Conservation (phyloP, 2,329 filamentous ascomycete genomes). For the Hypomyces rosellus region DNA sequence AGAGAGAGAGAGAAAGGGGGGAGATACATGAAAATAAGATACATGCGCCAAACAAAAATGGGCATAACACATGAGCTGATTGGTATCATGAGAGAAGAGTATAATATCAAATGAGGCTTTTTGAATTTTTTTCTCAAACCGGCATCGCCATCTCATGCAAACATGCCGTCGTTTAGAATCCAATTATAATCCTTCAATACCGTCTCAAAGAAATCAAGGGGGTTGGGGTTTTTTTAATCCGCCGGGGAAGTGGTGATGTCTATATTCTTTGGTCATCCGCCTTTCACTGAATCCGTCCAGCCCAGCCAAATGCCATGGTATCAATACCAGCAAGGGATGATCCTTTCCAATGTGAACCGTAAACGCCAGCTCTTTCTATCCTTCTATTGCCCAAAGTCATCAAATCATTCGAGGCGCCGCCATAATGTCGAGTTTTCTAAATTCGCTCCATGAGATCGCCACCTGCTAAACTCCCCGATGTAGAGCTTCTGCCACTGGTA, state of each 20-base stretch:
- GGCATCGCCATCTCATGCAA: neutral
- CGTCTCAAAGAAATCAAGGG: constrained; percentile 3
- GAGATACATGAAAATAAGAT: constrained; percentile 14
- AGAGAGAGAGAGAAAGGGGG: neutral
- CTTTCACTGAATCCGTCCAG: constrained; percentile 8
- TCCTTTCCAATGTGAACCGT: constrained; percentile 18
- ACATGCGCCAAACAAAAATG: neutral
- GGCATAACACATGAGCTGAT: no score
- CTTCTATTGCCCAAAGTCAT: constrained; percentile 35
- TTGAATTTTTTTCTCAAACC: no score
- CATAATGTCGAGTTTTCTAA: constrained; percentile 24
- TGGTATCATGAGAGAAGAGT: no score
- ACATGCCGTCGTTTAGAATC: constrained; percentile 16
- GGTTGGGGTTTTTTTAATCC: constrained; percentile 6
- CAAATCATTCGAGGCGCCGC: constrained; percentile 29
- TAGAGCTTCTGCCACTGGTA: constrained; percentile 69
- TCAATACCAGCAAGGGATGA: constrained; percentile 6
- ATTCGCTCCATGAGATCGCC: constrained; percentile 57
- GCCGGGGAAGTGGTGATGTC: constrained; percentile 16
- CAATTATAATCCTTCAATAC: constrained; percentile 15
- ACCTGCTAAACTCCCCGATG: constrained; percentile 70
- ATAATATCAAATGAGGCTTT: no score
- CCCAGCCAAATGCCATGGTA: constrained; percentile 15
- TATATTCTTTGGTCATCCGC: constrained; percentile 13
- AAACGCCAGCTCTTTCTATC: constrained; percentile 35